Conservation (phyloP, 345 rosid species). For the Heritiera littoralis region DNA sequence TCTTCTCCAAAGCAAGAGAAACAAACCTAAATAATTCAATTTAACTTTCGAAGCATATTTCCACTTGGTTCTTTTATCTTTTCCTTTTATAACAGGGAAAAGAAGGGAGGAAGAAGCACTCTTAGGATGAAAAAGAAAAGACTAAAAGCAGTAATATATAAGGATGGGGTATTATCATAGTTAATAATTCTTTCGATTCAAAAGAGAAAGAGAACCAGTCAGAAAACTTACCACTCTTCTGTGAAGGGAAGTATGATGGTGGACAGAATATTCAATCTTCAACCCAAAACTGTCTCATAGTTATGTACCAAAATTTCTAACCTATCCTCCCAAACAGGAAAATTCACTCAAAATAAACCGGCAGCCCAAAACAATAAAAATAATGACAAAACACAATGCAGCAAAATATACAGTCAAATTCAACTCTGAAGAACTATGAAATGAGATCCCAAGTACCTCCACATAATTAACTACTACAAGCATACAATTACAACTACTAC, state of each 20-base stretch:
- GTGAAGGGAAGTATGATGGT: not conserved
- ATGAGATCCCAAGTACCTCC: not conserved
- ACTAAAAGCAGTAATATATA: not conserved
- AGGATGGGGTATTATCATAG: not conserved
- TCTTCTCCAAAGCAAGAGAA: not conserved
- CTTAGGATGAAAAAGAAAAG: not conserved
- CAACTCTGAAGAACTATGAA: not conserved
- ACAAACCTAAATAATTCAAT: not conserved
- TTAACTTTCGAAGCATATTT: not conserved
- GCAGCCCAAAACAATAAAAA: not conserved
- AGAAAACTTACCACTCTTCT: not conserved
- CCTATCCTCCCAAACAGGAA: constrained; percentile 7
- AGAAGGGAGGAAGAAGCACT: not conserved
- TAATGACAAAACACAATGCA: not conserved
- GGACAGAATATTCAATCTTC: not conserved
- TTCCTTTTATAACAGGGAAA: not conserved
- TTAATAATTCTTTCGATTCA: not conserved
- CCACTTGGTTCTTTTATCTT: not conserved
- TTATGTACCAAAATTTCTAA: not conserved
- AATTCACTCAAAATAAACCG: constrained; percentile 1
- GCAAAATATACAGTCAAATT: constrained; percentile 16
- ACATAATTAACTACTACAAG: constrained; percentile 33
- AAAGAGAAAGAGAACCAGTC: not conserved
- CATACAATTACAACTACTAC: constrained; percentile 32
- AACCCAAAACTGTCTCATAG: not conserved